Evolutionary conservation across 441 rosid species (phyloP), one percentile per base, ranked within the genome.

Genomic region (Daphne laureola): DNA sequence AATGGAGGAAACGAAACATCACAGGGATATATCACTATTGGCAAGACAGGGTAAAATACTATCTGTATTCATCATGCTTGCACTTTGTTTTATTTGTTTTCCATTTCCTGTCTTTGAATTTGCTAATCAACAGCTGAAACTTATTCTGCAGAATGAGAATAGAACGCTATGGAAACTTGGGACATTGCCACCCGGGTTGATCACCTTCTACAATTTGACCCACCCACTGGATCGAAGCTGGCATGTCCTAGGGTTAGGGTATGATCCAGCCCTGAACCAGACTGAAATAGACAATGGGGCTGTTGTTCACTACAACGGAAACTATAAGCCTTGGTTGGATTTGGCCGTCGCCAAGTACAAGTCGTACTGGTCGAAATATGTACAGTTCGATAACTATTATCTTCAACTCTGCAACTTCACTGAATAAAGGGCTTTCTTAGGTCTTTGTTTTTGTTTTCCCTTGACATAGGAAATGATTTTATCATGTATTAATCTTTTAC

Each of bases 121-220:
- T 55, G 16, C 16, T 40, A 23, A 64, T 60, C 65, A 51, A 65
- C 43, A 38, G 38, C 21, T 57, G 45, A 62, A 59, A 31, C 52
- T 58, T 31, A 7, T 51, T 60, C 56, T 73, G 81, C 96, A 87
- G 98, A 92, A 92, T 21, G 98, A 89, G 77, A 96, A 82, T 42
- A 73, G 98, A 68, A 86, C 92, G 26, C 91, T 92, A 43, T 92
- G 98, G 98, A 92, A 92, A 73, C 79, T 92, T 40, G 98, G 98
- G 8, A 78, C 98, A 7, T 64, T 92, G 77, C 98, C 98, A 4
- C 98, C 98, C 0, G 98, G 97, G 59, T 66, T 92, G 68, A 89
- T 92, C 67, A 89, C 98, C 14, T 92, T 92, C 70, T 86, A 92
- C 68, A 92, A 89, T 73, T 74, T 92, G 55, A 92, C 90, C n/a